These are phyloP conservation scores for Fusarium transvaalense DNA, from an alignment of 2,329 filamentous ascomycete species.

Conservation along the genomic window DNA sequence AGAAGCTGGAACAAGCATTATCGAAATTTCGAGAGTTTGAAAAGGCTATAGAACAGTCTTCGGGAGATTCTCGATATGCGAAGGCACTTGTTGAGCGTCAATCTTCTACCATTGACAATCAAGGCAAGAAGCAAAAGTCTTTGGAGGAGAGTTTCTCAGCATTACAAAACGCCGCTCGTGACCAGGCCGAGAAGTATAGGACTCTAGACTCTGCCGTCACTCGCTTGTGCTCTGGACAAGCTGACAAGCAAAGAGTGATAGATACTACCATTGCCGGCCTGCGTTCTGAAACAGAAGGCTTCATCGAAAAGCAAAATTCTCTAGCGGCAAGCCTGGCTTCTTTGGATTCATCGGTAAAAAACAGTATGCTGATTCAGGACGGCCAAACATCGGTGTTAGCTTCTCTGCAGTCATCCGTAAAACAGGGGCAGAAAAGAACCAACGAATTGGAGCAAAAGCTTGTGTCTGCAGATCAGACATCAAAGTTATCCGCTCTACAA, in stretches of 20 bases:
- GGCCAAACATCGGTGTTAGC: conserved; percentile 1
- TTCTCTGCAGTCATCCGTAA: background rate
- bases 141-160: conserved; percentile 2
- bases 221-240: background rate
- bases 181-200: conserved; percentile 5
- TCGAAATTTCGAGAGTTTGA: conserved; percentile 11
- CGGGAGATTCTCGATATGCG: background rate
- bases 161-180: conserved; percentile 8
- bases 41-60: conserved; percentile 1
- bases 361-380: background rate
- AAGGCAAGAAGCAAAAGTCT: conserved; percentile 18
- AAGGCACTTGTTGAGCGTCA: conserved; percentile 1
- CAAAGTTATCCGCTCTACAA: conserved; percentile 9
- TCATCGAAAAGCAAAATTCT: conserved; percentile 4
- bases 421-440: conserved; percentile 16
- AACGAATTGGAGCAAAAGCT: conserved; percentile 8
- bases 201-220: background rate
- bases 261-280: conserved; percentile 15
- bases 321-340: conserved; percentile 9
- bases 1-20: conserved; percentile 2
- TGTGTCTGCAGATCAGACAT: background rate
- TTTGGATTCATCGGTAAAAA: conserved; percentile 2
- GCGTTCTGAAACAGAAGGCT: background rate
- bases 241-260: conserved; percentile 2
- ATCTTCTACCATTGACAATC: conserved; percentile 8